Conservation (phyloP, 2,329 filamentous ascomycete genomes). For the Myotisia sp. region DNA sequence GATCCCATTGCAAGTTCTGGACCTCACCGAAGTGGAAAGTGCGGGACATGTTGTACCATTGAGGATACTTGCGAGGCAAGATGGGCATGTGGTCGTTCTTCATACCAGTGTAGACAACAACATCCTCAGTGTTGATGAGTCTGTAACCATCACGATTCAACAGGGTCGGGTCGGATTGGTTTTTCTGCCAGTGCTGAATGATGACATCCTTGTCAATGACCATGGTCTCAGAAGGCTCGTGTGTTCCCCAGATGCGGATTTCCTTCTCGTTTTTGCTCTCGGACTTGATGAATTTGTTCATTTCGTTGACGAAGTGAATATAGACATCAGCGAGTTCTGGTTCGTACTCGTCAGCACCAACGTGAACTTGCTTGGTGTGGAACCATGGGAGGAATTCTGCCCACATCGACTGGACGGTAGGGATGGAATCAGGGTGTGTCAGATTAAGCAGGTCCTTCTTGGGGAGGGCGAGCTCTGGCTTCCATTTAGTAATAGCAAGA, state of each 20-base stretch:
- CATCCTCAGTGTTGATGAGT: constrained; percentile 42
- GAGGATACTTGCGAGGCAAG: constrained; percentile 33
- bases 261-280: constrained; percentile 31
- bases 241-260: constrained; percentile 44
- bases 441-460: constrained; percentile 42
- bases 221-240: constrained; percentile 29
- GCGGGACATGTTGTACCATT: constrained; percentile 34
- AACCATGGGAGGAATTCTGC: constrained; percentile 38
- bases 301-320: constrained; percentile 37
- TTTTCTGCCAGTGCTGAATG: constrained; percentile 44
- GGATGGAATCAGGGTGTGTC: constrained; percentile 40
- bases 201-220: constrained; percentile 35
- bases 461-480: constrained; percentile 39
- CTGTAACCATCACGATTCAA: constrained; percentile 35
- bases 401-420: constrained; percentile 41
- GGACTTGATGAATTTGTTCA: constrained; percentile 34
- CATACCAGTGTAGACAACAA: constrained; percentile 41
- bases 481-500: constrained; percentile 45
- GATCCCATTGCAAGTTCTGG: constrained; percentile 33
- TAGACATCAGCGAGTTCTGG: constrained; percentile 32
- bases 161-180: constrained; percentile 37
- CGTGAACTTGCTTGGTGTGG: constrained; percentile 36
- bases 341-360: constrained; percentile 40
- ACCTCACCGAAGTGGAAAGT: constrained; percentile 38
- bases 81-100: constrained; percentile 43